Percentiles rank a stretch among this genome's conserved stretches.
phyloP scores from a whole-genome alignment of 495 filamentous ascomycete genomes.

The Emericellopsis terricola region DNA sequence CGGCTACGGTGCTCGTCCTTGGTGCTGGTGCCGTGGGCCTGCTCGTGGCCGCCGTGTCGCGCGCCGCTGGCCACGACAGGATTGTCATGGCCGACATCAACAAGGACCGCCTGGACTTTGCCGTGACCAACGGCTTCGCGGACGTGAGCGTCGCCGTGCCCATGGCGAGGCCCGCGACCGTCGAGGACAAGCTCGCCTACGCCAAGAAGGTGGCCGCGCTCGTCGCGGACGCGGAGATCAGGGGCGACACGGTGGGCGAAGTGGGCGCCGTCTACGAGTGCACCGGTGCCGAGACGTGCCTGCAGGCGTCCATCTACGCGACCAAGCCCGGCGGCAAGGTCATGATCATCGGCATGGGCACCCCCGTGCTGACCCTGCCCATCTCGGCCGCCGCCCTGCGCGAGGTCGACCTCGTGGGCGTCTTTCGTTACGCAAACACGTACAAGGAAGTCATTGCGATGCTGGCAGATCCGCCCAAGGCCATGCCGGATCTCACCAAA shows the following conservation, averaged over 20 bases:
- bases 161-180: constrained; percentile 29
- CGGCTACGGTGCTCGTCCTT: constrained; percentile 48
- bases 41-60: constrained; percentile 49
- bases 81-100: constrained; percentile 73
- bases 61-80: constrained; percentile 34
- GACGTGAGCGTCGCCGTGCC: constrained; percentile 44
- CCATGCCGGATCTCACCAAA: constrained; percentile 36
- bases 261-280: constrained; percentile 81
- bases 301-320: constrained; percentile 75
- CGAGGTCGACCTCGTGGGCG: constrained; percentile 85
- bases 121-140: constrained; percentile 48
- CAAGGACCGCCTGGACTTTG: constrained; percentile 50
- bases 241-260: constrained; percentile 28
- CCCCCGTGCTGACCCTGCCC: constrained; percentile 70
- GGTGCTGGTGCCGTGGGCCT: constrained; percentile 71
- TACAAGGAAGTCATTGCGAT: constrained; percentile 65
- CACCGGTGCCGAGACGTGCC: constrained; percentile 72
- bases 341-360: constrained; percentile 90
- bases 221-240: constrained; percentile 20
- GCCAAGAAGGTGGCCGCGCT: constrained; percentile 40
- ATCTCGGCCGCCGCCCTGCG: constrained; percentile 69
- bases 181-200: constrained; percentile 39
- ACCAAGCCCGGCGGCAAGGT: constrained; percentile 63
- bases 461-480: constrained; percentile 35
- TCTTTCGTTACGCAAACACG: constrained; percentile 78